Evolutionary conservation across 169 alveolate genomes (phyloP).

Genomic region (Babesia bovis): DNA sequence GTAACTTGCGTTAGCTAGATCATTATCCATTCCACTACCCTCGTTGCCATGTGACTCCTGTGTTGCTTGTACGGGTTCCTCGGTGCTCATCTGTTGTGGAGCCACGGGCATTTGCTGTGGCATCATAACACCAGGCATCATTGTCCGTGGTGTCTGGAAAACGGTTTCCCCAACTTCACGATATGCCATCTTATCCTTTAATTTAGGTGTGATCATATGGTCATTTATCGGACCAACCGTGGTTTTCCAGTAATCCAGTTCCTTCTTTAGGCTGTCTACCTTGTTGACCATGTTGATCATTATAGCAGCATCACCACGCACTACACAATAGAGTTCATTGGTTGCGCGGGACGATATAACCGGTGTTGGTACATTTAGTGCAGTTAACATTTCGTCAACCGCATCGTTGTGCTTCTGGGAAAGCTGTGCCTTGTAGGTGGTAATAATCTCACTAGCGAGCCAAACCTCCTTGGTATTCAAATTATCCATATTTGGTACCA

Average conservation of each 20-base stretch:
- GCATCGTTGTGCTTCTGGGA: slow-evolving; percentile 63
- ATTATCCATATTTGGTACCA: slow-evolving; percentile 55
- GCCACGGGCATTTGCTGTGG: neutral
- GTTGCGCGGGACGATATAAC: slow-evolving; percentile 63
- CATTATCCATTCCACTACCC: too few species aligned
- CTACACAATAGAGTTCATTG: slow-evolving; percentile 66
- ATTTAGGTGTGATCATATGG: slow-evolving; percentile 11
- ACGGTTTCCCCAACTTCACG: neutral
- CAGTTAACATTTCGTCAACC: slow-evolving; percentile 60
- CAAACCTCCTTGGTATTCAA: slow-evolving; percentile 51
- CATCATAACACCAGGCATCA: slow-evolving; percentile 4
- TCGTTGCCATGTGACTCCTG: too few species aligned
- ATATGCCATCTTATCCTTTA: slow-evolving; percentile 22
- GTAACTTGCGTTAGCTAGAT: too few species aligned
- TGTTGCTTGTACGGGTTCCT: too few species aligned
- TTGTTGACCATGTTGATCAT: slow-evolving; percentile 64
- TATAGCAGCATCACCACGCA: slow-evolving; percentile 67
- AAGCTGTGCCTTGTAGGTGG: slow-evolving; percentile 55
- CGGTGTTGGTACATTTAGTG: slow-evolving; percentile 64
- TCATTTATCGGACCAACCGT: slow-evolving; percentile 28
- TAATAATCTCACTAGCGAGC: slow-evolving; percentile 59
- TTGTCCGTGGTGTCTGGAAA: slow-evolving; percentile 43
- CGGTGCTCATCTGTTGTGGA: neutral
- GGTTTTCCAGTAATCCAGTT: slow-evolving; percentile 63
- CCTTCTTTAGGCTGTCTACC: slow-evolving; percentile 61